Base-by-base conservation (phyloP, 257 asterid genomes). In the Euphrasia confusa region DNA sequence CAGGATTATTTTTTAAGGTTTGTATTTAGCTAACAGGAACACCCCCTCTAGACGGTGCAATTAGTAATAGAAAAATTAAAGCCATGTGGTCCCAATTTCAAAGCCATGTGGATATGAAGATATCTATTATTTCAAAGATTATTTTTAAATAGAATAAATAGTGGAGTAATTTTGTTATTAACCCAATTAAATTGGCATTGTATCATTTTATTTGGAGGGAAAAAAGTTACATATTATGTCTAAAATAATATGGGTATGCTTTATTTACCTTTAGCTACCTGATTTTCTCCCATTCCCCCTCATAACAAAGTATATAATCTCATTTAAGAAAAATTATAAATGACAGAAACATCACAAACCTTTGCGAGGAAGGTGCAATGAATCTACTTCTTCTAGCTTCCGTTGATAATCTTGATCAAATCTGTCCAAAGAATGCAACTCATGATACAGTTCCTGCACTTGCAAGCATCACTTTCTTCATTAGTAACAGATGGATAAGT, bases 361-460 rank as follows among this genome's bases (percentile, higher is more conserved):
- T 89, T 83, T 93, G 27, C 87, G 80, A 58, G 99, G 99, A 53
- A 90, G 96, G 72, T 87, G 78, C 61, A 90, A 79, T 5, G 97
- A 83, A 71, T 83, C 93, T 58, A 88, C 84, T 87, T 94, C 99
- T 70, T 90, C 97, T 66, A 87, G 75, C 78, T 94, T 87, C 58
- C 87, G 83, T 53, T 79, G 84, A 79, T 94, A 90, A 81, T 94
- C 99, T 78, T 82, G 95, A 35, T 87, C 86, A 64, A 94, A 94
- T 74, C 97, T 84, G 69, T 85, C 97, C 81, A 94, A 76, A 60
- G 97, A 85, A 64, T 89, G 99, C 65, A 82, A 66, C 77, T 94
- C 99, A 24, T 94, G 99, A 77, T 94, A 94, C 72, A 94, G 68
- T 75, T 94, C 99, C 99, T 94, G 89, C 78, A 84, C 33, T 64